These are phyloP conservation scores for Grigorovia humatica DNA, from an alignment of 805 yeast genomes.

Conservation along the genomic window DNA sequence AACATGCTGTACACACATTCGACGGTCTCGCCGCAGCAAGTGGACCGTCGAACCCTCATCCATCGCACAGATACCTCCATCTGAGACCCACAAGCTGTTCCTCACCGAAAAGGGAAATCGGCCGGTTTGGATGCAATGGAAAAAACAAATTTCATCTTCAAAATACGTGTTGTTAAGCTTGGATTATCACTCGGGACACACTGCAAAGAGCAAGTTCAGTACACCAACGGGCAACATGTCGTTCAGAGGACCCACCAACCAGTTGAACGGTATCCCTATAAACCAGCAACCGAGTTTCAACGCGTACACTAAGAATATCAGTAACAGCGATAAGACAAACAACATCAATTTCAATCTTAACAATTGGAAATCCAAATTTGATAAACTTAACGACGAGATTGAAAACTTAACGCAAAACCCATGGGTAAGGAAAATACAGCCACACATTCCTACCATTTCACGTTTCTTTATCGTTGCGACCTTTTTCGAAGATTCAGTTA, in stretches of 20 bases:
- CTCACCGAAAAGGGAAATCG: too few relatives aligned
- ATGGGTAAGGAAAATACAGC: slow-evolving; percentile 40
- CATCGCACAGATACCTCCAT: too few relatives aligned
- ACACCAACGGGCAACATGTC: background rate
- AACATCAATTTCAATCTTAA: background rate
- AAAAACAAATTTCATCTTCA: too few relatives aligned
- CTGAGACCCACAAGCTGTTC: too few relatives aligned
- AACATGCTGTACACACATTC: too few relatives aligned
- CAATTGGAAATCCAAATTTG: background rate
- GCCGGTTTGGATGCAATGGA: too few relatives aligned
- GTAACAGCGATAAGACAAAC: background rate
- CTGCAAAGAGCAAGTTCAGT: too few relatives aligned
- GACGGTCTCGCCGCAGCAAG: too few relatives aligned
- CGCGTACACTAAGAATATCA: background rate
- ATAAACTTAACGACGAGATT: slow-evolving; percentile 1
- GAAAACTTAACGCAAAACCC: slow-evolving; percentile 2
- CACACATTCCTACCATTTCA: slow-evolving; percentile 80
- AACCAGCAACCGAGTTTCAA: background rate
- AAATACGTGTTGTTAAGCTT: too few relatives aligned
- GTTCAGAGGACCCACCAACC: background rate
- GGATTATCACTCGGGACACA: too few relatives aligned
- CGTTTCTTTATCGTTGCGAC: slow-evolving; percentile 89
- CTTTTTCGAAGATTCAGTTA: slow-evolving; percentile 77
- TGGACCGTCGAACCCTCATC: too few relatives aligned
- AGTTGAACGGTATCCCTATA: background rate